These are phyloP conservation scores for Camptophora hylomeconis DNA, from an alignment of 2,329 filamentous ascomycete species.

Conservation along the genomic window DNA sequence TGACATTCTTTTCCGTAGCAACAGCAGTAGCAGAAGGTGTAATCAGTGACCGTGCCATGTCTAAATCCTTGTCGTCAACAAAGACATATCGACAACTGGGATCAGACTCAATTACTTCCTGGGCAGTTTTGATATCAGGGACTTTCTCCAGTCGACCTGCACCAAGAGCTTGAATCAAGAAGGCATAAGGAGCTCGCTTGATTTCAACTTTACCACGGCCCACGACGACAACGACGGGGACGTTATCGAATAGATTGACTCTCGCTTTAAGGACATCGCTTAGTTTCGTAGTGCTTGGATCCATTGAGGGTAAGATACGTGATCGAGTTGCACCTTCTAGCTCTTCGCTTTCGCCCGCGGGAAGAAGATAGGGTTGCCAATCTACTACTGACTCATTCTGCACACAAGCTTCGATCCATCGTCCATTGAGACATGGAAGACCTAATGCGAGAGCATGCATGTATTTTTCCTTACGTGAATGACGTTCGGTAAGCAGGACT, in stretches of 20 bases:
- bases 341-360: conserved; percentile 66
- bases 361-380: conserved; percentile 73
- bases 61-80: conserved; percentile 51
- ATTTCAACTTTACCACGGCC: conserved; percentile 49
- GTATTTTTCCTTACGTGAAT: conserved; percentile 81
- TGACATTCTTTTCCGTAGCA: conserved; percentile 16
- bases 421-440: conserved; percentile 68
- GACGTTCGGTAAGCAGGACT: conserved; percentile 71
- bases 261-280: conserved; percentile 44
- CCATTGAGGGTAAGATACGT: conserved; percentile 43
- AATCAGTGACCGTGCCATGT: conserved; percentile 33
- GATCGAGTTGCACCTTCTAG: conserved; percentile 68
- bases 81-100: conserved; percentile 65
- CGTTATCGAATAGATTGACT: conserved; percentile 49
- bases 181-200: conserved; percentile 59
- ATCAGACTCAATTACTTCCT: conserved; percentile 25
- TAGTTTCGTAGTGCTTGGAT: conserved; percentile 37
- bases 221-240: conserved; percentile 60
- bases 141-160: conserved; percentile 55
- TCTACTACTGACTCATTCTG: conserved; percentile 48
- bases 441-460: conserved; percentile 88
- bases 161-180: conserved; percentile 67
- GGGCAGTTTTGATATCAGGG: conserved; percentile 52
- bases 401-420: conserved; percentile 68
- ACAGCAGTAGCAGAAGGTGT: conserved; percentile 11